Conservation (phyloP, 1,284 basidiomycete species). For the Laetiporus sulphureus region DNA sequence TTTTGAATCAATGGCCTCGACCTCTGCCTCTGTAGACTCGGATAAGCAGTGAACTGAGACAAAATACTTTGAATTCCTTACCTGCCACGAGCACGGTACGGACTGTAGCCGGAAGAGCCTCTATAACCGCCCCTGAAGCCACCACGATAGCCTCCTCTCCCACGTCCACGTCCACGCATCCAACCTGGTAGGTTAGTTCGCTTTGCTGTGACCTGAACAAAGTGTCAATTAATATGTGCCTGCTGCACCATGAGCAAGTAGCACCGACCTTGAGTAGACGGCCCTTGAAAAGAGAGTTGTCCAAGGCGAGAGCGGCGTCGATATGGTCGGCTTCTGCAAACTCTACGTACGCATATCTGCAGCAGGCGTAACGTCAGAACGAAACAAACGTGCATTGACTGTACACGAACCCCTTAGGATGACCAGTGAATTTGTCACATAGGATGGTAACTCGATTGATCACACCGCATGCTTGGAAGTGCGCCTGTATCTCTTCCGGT, state of each 20-base stretch:
- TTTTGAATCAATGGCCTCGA: conserved; percentile 59
- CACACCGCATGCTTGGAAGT: conserved; percentile 96
- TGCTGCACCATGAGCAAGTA: neutral
- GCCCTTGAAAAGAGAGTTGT: conserved; percentile 93
- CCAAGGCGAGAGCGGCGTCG: conserved; percentile 89
- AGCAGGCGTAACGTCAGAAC: neutral
- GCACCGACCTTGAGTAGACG: conserved; percentile 78
- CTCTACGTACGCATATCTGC: conserved; percentile 96
- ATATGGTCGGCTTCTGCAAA: conserved; percentile 94
- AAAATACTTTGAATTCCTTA: conserved; percentile 29
- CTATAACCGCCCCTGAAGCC: conserved; percentile 64
- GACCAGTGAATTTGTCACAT: conserved; percentile 99
- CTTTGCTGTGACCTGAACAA: conserved; percentile 79
- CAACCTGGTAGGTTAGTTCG: conserved; percentile 91
- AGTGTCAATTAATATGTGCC: neutral
- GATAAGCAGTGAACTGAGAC: too few relatives aligned
- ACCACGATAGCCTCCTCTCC: conserved; percentile 55
- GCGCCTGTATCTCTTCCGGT: conserved; percentile 96
- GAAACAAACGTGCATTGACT: too few relatives aligned
- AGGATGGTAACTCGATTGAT: conserved; percentile 99
- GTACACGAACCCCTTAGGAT: conserved; percentile 88
- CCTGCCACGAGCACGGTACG: conserved; percentile 80
- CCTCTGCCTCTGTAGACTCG: too few relatives aligned
- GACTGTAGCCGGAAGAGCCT: conserved; percentile 59
- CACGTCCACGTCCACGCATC: conserved; percentile 69